Evolutionary conservation across 2,329 filamentous ascomycete species (phyloP), one percentile per base, ranked within the genome.

Genomic region (Stachybotrys chartarum): DNA sequence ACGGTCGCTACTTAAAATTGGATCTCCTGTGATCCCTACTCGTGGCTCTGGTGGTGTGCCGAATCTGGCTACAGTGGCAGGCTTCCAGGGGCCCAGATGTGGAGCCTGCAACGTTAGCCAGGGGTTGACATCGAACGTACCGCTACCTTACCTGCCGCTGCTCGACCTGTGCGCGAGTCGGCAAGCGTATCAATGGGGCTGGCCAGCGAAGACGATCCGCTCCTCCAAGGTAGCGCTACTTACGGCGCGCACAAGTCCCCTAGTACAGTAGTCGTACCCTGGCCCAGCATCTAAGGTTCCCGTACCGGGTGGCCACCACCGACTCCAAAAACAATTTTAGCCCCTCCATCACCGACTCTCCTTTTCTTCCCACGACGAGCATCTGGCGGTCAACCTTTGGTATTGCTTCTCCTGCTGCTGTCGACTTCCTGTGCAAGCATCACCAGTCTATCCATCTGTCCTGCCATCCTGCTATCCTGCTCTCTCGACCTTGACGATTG

Each of bases 301-400:
- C 35, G 8, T 42, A 24, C 24, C 24, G 35, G 35, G 14, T 42
- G 35, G 35, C 35, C 35, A 42, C 35, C 35, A 64, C 59, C 60
- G 62, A 63, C 61, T 64, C 65, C 64, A 66, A 64, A 24, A 68
- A 70, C 71, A 71, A 71, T 69, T 69, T 69, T 66, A 68, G 69
- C 71, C 71, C 71, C 71, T 72, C 69, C 63, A 66, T 68, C 64
- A 60, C 65, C 59, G 60, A 52, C 50, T 64, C 66, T 63, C 68
- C 66, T 69, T 69, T 68, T 64, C 62, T 63, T 55, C 58, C 63
- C 58, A 59, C 59, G 59, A 63, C 60, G 61, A 59, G 59, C 35
- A 42, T 42, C 35, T 42, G 35, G 35, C 62, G 63, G 63, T 57
- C 64, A 63, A 64, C 63, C 58, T 59, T 59, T 55, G 56, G 57